Conservation (phyloP, 148 eudicot genomes). For the Vaccinium myrtillus region DNA sequence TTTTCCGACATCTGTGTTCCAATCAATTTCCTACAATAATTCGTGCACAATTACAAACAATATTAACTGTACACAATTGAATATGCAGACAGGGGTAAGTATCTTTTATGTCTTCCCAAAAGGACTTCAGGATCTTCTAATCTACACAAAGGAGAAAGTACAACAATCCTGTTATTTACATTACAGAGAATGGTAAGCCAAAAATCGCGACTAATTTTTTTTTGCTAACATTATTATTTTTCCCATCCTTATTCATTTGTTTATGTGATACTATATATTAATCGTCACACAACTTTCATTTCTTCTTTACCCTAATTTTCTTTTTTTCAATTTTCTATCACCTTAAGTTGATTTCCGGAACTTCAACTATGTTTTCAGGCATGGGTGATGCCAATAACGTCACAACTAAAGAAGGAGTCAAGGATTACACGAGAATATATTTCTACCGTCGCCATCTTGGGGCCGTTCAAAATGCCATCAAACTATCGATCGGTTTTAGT, state of each 20-base stretch:
- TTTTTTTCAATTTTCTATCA: neutral
- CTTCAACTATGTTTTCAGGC: neutral
- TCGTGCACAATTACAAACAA: too few species aligned
- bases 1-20: too few species aligned
- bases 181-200: conserved; percentile 26
- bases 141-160: conserved; percentile 27
- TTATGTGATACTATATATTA: too few species aligned
- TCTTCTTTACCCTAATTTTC: neutral
- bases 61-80: too few species aligned
- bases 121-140: conserved; percentile 20
- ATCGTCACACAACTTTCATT: neutral
- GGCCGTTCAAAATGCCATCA: neutral
- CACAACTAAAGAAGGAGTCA: neutral
- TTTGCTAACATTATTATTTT: neutral
- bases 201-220: too few species aligned
- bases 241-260: neutral
- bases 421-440: neutral
- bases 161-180: conserved; percentile 21
- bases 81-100: neutral
- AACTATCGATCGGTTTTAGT: too few species aligned
- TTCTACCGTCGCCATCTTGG: conserved; percentile 8
- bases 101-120: neutral
- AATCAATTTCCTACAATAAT: too few species aligned
- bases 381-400: conserved; percentile 7
- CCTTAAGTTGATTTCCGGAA: neutral